These are phyloP conservation scores for Komagataea norvegica DNA, from an alignment of 1,139 yeast genomes.

Conservation along the genomic window DNA sequence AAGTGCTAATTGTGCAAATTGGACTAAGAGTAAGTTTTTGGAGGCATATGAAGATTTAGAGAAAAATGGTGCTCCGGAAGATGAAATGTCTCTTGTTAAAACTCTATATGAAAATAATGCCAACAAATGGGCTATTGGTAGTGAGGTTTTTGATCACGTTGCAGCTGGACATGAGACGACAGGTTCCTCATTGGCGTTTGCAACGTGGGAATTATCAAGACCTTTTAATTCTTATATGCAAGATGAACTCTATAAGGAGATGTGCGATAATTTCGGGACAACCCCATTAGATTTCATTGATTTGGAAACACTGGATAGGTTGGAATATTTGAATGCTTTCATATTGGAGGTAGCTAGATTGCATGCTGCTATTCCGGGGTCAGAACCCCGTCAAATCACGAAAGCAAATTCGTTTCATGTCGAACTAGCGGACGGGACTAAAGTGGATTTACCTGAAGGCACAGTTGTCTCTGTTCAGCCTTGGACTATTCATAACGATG, in stretches of 20 bases:
- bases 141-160: conserved; percentile 46
- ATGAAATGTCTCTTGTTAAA: conserved; percentile 16
- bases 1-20: conserved; percentile 38
- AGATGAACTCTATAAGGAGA: conserved; percentile 39
- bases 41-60: conserved; percentile 22
- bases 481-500: conserved; percentile 55
- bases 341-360: conserved; percentile 54
- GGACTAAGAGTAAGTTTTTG: conserved; percentile 46
- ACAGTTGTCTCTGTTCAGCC: conserved; percentile 63
- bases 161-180: conserved; percentile 80
- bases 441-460: conserved; percentile 43
- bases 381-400: conserved; percentile 55
- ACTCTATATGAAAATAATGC: conserved; percentile 25
- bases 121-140: conserved; percentile 33
- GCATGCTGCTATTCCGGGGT: conserved; percentile 71
- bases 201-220: conserved; percentile 56
- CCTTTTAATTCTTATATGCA: conserved; percentile 43
- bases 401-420: conserved; percentile 23
- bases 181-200: conserved; percentile 58
- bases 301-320: conserved; percentile 38
- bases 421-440: conserved; percentile 25
- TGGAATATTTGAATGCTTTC: conserved; percentile 55
- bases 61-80: conserved; percentile 12
- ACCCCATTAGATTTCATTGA: conserved; percentile 13
- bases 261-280: conserved; percentile 26